A percentile compares a stretch with the other conserved stretches of the same genome.
These are phyloP conservation scores for Claviceps capensis DNA, from an alignment of 2,329 filamentous ascomycete genomes.

Conservation along the genomic window DNA sequence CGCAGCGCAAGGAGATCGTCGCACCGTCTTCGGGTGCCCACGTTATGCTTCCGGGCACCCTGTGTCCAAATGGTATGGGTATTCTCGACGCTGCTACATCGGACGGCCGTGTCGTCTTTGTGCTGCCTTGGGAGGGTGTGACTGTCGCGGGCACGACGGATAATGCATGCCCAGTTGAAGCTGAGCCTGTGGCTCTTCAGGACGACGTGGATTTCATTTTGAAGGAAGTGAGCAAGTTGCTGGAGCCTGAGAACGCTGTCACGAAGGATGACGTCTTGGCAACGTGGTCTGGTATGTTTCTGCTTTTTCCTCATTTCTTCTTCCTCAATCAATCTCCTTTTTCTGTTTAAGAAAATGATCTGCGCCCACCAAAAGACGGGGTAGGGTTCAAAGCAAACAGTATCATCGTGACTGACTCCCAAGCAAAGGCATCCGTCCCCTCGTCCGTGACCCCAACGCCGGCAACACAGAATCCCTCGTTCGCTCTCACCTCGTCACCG, in stretches of 20 bases:
- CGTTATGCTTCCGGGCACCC: constrained; percentile 66
- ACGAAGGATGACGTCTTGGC: constrained; percentile 63
- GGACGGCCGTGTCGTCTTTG: constrained; percentile 79
- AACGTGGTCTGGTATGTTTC: constrained; percentile 57
- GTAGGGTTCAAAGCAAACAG: too few relatives aligned
- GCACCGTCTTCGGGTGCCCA: constrained; percentile 74
- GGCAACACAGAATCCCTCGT: constrained; percentile 74
- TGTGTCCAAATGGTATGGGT: constrained; percentile 68
- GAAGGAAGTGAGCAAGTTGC: constrained; percentile 61
- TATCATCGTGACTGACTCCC: too few relatives aligned
- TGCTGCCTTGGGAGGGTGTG: constrained; percentile 76
- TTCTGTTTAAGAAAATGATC: too few relatives aligned
- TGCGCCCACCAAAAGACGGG: too few relatives aligned
- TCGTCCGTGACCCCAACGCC: constrained; percentile 69
- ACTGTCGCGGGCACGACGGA: constrained; percentile 78
- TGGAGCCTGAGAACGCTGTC: constrained; percentile 63
- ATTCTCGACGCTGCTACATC: constrained; percentile 71
- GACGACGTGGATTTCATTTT: constrained; percentile 75
- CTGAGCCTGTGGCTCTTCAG: constrained; percentile 59
- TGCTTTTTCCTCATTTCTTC: neutral
- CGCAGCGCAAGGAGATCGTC: constrained; percentile 54
- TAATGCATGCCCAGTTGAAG: constrained; percentile 52
- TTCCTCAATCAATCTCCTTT: neutral
- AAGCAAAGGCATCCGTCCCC: constrained; percentile 48
- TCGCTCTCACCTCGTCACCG: constrained; percentile 65